Base-by-base conservation (phyloP, 2,329 filamentous ascomycete genomes). In the Fusarium drepaniforme region DNA sequence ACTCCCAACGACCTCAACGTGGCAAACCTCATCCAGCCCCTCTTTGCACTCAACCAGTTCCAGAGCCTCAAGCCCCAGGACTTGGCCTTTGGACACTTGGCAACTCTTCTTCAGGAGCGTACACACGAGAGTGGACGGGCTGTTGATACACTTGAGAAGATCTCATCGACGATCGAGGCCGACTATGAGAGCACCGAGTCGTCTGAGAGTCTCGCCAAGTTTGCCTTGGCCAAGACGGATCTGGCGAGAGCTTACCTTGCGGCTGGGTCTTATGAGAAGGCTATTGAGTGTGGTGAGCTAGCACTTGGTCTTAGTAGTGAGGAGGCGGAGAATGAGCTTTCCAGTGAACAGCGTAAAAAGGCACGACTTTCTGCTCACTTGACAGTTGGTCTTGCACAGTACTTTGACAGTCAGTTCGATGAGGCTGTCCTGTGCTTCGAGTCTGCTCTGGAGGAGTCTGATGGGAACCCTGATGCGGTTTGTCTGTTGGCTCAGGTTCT, bases 401-500 rank as follows among this genome's bases (percentile, higher is more conserved):
- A 96, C 83, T 94, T 94, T 81, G 84, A 87, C 37, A 85, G 90
- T 28, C 86, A 92, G 28, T 89, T 93, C 74, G 89, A 92, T 46
- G 89, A 91, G 61, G 93, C 95, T 0, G 91, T 98, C 30, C 87
- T 89, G 13, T 95, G 93, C 84, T 97, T 99, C 82, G 91, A 94
- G 73, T 88, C 91, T 4, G 95, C 95, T 0, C 87, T 98, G 9
- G 88, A 92, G 66, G 95, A 97, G 81, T 95, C 93, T 1, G 85
- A 90, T 35, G 90, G 90, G 42, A 92, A 95, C 71, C 93, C 96
- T 0, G 95, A 98, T 79, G 93, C 96, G 1, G 92, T 95, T 0
- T 98, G 96, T 79, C 87, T 98, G 15, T 87, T 98, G 15, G 94
- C 96, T 0, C 95, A 98, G 83, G 94, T 98, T 0, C 88, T 98